Base-by-base conservation (phyloP, 495 filamentous ascomycete genomes). In the Wilcoxina mikolae region DNA sequence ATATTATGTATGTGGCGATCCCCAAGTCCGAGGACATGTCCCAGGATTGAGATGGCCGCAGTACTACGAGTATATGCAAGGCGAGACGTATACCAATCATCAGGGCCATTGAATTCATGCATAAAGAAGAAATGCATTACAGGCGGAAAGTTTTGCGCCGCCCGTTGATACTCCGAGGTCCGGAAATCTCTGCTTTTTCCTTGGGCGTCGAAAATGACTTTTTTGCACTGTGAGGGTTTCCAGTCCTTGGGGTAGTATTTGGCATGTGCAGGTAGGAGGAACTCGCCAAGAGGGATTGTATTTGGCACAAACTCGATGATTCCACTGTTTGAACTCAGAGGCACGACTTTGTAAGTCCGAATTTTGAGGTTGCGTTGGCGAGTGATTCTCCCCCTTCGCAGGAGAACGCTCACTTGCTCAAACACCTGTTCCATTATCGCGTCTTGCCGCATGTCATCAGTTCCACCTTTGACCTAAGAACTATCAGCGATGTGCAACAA, bases 401-500 rank as follows among this genome's bases (percentile, higher is more conserved):
- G 74, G 3, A 96, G 80, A 52, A 83, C 82, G 62, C 84, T 94
- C 26, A 95, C 91, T 75, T 94, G 85, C 46, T 85, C 86, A 69
- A 96, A 99, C 27, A 99, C 91, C 70, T 99, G 91, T 67, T 96
- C 93, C 93, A 99, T 99, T 70, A 99, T 99, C 17, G 91, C 87
- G 64, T 99, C 91, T 70, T 99, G 91, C n/a, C 91, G 83, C 11
- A 99, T 76, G 62, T 98, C 91, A 67, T 96, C 89, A 58, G 85
- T 88, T 25, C 89, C 87, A 61, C 85, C 84, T 71, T 99, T 99
- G 65, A 91, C 82, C 80, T 83, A 62, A 54, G 35, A 7, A 18
- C 7, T 18, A 47, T 46, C 33, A 22, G 46, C 52, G 61, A 44
- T 55, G 25, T 52, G n/a, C 31, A 15, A 7, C 7, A 35, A 15